These are phyloP conservation scores for Aspergillus biplanus DNA, from an alignment of 495 filamentous ascomycete genomes.

Conservation along the genomic window DNA sequence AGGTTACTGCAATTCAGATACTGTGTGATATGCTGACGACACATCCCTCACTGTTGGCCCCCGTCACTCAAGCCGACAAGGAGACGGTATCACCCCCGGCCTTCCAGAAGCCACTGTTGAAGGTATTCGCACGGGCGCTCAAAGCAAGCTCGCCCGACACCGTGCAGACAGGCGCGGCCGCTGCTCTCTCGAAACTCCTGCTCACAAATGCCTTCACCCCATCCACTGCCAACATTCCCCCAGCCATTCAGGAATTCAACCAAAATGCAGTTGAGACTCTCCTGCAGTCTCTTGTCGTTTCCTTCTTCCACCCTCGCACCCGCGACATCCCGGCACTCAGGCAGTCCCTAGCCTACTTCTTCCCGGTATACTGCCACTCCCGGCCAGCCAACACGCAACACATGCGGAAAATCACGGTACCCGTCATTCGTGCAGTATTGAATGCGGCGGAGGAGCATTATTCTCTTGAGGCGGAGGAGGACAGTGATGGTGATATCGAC, in stretches of 20 bases:
- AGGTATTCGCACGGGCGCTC: slow-evolving; percentile 77
- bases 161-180: slow-evolving; percentile 81
- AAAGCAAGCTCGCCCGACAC: slow-evolving; percentile 67
- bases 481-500: slow-evolving; percentile 58
- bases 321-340: slow-evolving; percentile 81
- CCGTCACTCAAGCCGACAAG: slow-evolving; percentile 42
- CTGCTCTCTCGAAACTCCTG: slow-evolving; percentile 83
- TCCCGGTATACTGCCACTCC: slow-evolving; percentile 92
- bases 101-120: slow-evolving; percentile 66
- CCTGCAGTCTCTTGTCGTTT: slow-evolving; percentile 76
- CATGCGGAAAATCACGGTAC: slow-evolving; percentile 72
- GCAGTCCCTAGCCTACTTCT: slow-evolving; percentile 90
- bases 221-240: slow-evolving; percentile 41
- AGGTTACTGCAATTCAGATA: slow-evolving; percentile 87
- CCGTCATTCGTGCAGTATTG: slow-evolving; percentile 66
- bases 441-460: slow-evolving; percentile 53
- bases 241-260: slow-evolving; percentile 52
- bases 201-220: slow-evolving; percentile 63
- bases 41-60: slow-evolving; percentile 74
- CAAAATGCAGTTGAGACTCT: slow-evolving; percentile 61
- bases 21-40: slow-evolving; percentile 91
- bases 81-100: slow-evolving; percentile 45
- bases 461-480: slow-evolving; percentile 57
- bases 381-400: slow-evolving; percentile 75
- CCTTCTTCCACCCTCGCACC: slow-evolving; percentile 90